Evolutionary conservation across 164 flowering plant species (phyloP).

Genomic region (Tetrastigma voinierianum): DNA sequence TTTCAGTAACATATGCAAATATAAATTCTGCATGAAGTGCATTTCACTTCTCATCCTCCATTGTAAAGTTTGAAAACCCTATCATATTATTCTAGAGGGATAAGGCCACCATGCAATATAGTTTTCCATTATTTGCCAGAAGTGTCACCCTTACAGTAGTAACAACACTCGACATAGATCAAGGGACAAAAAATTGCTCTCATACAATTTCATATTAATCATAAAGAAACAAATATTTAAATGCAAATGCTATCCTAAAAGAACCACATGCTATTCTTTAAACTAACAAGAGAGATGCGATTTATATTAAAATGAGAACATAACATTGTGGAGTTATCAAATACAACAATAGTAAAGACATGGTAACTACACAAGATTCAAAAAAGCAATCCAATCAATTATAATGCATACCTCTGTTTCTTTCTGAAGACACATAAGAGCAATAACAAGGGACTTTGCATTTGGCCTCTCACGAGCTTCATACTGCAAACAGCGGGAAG

Average conservation of each 20-base stretch:
- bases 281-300: not conserved
- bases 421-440: conserved; percentile 75
- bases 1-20: not conserved
- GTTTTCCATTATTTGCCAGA: not conserved
- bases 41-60: not conserved
- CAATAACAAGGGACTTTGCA: conserved; percentile 66
- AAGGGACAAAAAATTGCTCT: not conserved
- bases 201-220: not conserved
- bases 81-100: not conserved
- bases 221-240: not conserved
- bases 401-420: conserved; percentile 63
- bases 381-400: not conserved
- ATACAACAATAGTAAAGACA: not conserved
- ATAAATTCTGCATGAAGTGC: not conserved
- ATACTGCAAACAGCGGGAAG: conserved; percentile 86
- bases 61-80: not conserved
- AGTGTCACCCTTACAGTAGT: not conserved
- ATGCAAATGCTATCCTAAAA: not conserved
- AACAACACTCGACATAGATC: not conserved
- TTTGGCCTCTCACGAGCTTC: conserved; percentile 96
- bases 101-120: not conserved
- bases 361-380: not conserved
- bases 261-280: not conserved
- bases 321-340: not conserved
- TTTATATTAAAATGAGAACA: not conserved